Evolutionary conservation across 129 eudicot species (phyloP).

Genomic region (Escallonia rubra): DNA sequence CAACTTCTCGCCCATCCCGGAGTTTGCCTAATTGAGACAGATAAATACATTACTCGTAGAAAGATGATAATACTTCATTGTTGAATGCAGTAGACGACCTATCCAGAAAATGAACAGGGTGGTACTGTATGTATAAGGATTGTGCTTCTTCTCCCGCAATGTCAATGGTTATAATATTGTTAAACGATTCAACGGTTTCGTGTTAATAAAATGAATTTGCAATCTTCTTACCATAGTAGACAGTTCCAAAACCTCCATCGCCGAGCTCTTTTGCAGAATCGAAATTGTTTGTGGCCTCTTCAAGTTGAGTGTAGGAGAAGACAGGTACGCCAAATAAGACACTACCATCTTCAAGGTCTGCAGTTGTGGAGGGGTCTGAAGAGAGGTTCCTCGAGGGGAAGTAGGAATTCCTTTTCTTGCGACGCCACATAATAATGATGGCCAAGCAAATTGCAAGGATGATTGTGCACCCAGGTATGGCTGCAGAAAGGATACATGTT

Average conservation of each 20-base stretch:
- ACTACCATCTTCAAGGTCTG: slow-evolving; percentile 27
- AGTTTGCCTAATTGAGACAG: slow-evolving; percentile 36
- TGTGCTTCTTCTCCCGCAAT: neutral
- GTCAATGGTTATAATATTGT: neutral
- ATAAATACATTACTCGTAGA: neutral
- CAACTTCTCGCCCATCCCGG: slow-evolving; percentile 52
- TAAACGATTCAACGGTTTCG: neutral
- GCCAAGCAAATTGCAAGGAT: neutral
- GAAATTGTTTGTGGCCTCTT: slow-evolving; percentile 39
- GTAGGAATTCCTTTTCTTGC: neutral
- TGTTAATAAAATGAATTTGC: neutral
- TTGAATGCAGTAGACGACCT: too few relatives aligned
- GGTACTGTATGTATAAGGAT: too few relatives aligned
- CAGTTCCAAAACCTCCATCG: slow-evolving; percentile 55
- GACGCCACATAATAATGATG: neutral
- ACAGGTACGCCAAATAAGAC: slow-evolving; percentile 31
- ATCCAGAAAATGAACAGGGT: too few relatives aligned
- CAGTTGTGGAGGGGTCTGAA: slow-evolving; percentile 12
- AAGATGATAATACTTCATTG: neutral
- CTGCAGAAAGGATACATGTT: neutral
- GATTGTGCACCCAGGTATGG: neutral
- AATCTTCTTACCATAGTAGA: slow-evolving; percentile 35
- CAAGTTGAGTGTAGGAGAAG: slow-evolving; percentile 42
- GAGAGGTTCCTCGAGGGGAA: slow-evolving; percentile 12
- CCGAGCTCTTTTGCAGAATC: slow-evolving; percentile 36